These are phyloP conservation scores for Groenewaldozyma sp. DNA, from an alignment of 1,139 yeast species.

Conservation along the genomic window DNA sequence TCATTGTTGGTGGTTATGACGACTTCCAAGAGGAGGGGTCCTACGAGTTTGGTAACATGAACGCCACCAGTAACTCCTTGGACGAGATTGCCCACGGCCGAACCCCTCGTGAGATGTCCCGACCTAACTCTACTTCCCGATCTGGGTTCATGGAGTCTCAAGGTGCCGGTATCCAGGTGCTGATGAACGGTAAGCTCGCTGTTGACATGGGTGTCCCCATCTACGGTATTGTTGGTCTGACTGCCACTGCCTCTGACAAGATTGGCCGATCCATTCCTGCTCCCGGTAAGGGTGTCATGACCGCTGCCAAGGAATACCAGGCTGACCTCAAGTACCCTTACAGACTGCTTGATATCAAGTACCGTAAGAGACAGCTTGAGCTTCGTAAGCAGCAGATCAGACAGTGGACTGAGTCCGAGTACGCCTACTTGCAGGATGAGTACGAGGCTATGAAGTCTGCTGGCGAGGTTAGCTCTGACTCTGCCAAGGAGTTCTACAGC, in stretches of 20 bases:
- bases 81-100: conserved; percentile 92
- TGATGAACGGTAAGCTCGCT: conserved; percentile 93
- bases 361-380: conserved; percentile 87
- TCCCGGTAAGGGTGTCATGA: conserved; percentile 98
- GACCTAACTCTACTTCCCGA: conserved; percentile 95
- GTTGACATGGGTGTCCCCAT: conserved; percentile 98
- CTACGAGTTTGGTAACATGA: conserved; percentile 96
- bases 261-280: conserved; percentile 99
- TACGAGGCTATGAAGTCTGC: conserved; percentile 44
- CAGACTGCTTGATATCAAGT: conserved; percentile 77
- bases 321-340: conserved; percentile 75
- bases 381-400: conserved; percentile 71
- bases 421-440: conserved; percentile 61
- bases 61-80: conserved; percentile 85
- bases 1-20: conserved; percentile 97
- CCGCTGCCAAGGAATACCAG: conserved; percentile 92
- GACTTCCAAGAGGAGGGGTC: conserved; percentile 99
- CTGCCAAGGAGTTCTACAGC: conserved; percentile 42
- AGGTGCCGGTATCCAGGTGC: conserved; percentile 97
- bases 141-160: conserved; percentile 99
- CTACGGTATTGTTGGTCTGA: conserved; percentile 86
- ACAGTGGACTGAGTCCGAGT: conserved; percentile 78
- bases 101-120: conserved; percentile 96
- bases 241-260: conserved; percentile 96
- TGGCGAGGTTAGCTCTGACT: conserved; percentile 27